A percentile compares a stretch with the other conserved stretches of the same genome.
Conservation (phyloP, 192 early-diverging fungal species). For the Rhizoclosmatium globosum region DNA sequence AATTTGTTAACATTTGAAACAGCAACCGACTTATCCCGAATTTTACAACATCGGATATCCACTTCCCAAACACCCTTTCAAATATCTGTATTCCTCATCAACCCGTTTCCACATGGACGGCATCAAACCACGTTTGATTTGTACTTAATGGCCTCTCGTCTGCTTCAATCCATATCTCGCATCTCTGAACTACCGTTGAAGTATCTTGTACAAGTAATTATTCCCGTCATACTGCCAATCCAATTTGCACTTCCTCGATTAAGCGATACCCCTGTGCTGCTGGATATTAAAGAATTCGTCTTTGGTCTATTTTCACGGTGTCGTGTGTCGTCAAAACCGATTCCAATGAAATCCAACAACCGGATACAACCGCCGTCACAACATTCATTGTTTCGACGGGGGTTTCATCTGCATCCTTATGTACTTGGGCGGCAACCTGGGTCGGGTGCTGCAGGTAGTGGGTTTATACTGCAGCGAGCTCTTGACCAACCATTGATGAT, state of each 20-base stretch:
- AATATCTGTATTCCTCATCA: conserved; percentile 13
- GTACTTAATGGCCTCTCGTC: conserved; percentile 2
- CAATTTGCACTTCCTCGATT: conserved; percentile 23
- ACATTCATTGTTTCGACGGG: neutral
- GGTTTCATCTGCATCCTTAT: conserved; percentile 12
- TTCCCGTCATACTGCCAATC: conserved; percentile 29
- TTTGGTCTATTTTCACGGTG: conserved; percentile 33
- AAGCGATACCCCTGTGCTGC: neutral
- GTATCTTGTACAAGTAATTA: neutral
- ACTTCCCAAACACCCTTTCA: neutral
- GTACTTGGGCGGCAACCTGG: neutral
- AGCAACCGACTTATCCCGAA: neutral
- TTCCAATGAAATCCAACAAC: neutral
- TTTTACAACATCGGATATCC: neutral
- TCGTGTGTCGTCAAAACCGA: neutral
- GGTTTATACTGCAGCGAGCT: conserved; percentile 19
- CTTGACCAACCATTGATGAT: neutral
- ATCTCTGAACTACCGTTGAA: conserved; percentile 3
- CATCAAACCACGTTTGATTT: conserved; percentile 9
- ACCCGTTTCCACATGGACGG: conserved; percentile 21
- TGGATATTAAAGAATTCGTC: conserved; percentile 18
- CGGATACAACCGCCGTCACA: neutral
- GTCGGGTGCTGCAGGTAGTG: neutral
- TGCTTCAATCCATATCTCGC: neutral
- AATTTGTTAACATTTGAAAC: neutral